Conservation (phyloP, 1,139 yeast genomes). For the Tardiomyces digboiensis region DNA sequence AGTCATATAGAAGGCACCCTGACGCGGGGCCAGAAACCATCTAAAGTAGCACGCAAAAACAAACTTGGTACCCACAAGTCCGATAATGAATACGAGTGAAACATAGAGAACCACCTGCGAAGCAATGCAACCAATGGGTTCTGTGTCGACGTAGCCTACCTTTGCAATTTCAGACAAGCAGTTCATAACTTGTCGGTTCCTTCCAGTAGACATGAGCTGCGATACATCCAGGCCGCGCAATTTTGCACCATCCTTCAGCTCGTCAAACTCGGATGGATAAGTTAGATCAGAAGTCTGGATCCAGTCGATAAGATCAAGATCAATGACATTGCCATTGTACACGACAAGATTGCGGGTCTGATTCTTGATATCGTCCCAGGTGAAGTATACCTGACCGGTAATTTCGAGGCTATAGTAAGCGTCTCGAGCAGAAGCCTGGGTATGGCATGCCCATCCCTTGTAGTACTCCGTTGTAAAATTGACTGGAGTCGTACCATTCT, state of each 20-base stretch:
- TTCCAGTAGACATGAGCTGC: conserved; percentile 56
- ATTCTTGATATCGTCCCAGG: conserved; percentile 80
- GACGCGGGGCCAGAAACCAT: conserved; percentile 69
- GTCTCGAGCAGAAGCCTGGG: conserved; percentile 56
- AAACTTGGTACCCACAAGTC: conserved; percentile 70
- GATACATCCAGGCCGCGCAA: conserved; percentile 78
- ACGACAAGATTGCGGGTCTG: conserved; percentile 72
- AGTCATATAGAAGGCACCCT: conserved; percentile 65
- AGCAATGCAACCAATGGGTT: conserved; percentile 93
- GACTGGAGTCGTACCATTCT: conserved; percentile 60
- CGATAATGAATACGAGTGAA: conserved; percentile 74
- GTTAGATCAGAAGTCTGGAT: conserved; percentile 55
- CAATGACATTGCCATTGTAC: conserved; percentile 81
- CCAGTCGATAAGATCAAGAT: conserved; percentile 69
- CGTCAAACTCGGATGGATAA: conserved; percentile 65
- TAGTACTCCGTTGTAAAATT: conserved; percentile 46
- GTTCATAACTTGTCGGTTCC: conserved; percentile 62
- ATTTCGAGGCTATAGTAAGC: conserved; percentile 52
- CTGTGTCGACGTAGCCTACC: conserved; percentile 85
- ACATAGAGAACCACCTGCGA: conserved; percentile 72
- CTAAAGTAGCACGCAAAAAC: conserved; percentile 80
- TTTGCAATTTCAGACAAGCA: conserved; percentile 83
- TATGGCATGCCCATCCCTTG: conserved; percentile 89
- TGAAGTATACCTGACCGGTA: conserved; percentile 71
- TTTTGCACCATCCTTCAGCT: conserved; percentile 43